These are phyloP conservation scores for Schizosaccharomyces octosporus DNA, from an alignment of 805 yeast genomes.

Conservation along the genomic window DNA sequence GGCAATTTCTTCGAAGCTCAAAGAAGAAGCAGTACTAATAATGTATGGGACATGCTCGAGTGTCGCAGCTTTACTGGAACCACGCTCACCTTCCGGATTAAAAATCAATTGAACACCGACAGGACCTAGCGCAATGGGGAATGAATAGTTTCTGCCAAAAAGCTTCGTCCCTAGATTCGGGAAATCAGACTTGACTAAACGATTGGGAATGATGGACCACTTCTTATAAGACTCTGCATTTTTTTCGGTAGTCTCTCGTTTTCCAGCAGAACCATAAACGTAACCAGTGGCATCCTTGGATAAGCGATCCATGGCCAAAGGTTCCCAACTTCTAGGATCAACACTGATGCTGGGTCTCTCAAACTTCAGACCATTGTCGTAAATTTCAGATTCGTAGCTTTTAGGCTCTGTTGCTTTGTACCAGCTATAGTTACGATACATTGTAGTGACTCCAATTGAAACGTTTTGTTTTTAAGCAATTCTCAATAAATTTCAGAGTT, in stretches of 20 bases:
- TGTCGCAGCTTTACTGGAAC: slow-evolving; percentile 11
- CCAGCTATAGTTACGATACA: background rate
- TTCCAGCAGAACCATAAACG: slow-evolving; percentile 4
- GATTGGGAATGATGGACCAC: slow-evolving; percentile 6
- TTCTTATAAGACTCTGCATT: slow-evolving; percentile 5
- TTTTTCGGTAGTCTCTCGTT: slow-evolving; percentile 4
- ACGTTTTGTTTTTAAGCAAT: too few relatives aligned
- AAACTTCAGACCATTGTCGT: background rate
- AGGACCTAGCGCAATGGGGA: slow-evolving; percentile 11
- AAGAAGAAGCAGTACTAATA: slow-evolving; percentile 10
- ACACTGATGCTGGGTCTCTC: background rate
- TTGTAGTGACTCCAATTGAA: background rate
- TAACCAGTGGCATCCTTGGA: background rate
- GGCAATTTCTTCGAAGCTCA: slow-evolving; percentile 7
- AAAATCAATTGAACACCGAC: slow-evolving; percentile 12
- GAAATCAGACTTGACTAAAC: slow-evolving; percentile 4
- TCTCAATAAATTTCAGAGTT: too few relatives aligned
- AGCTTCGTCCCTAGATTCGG: slow-evolving; percentile 6
- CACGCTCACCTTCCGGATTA: slow-evolving; percentile 11
- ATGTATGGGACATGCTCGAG: slow-evolving; percentile 11
- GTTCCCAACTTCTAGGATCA: background rate
- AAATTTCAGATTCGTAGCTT: background rate
- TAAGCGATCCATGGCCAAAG: background rate
- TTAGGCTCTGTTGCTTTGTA: background rate
- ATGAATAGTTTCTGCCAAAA: slow-evolving; percentile 9